These are phyloP conservation scores for Yamadazyma sp. DNA, from an alignment of 1,139 yeast genomes.

Conservation along the genomic window DNA sequence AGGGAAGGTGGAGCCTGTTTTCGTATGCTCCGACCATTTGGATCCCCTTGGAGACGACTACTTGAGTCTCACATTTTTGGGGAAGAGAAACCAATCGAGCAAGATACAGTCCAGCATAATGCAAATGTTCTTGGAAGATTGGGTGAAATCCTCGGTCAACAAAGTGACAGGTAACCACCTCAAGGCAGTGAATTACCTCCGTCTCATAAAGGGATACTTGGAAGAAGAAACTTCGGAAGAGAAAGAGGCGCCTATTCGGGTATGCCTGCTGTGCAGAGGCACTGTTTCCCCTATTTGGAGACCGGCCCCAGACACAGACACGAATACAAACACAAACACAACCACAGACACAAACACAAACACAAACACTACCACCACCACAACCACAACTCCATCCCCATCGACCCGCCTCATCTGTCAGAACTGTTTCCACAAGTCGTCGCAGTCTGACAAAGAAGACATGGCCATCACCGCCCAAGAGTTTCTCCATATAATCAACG, in stretches of 20 bases:
- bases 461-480: conserved; percentile 14
- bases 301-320: conserved; percentile 12
- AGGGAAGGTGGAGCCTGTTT: conserved; percentile 45
- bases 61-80: conserved; percentile 27
- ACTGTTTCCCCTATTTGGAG: conserved; percentile 43
- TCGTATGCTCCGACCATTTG: conserved; percentile 44
- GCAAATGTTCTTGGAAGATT: conserved; percentile 44
- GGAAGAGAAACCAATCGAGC: conserved; percentile 27
- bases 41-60: conserved; percentile 15
- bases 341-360: no score
- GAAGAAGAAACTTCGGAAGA: conserved; percentile 1
- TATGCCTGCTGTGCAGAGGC: conserved; percentile 23
- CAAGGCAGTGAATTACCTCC: conserved; percentile 28
- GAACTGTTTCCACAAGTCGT: conserved; percentile 27
- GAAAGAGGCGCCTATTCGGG: no score
- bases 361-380: not conserved
- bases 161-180: conserved; percentile 33
- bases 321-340: no score
- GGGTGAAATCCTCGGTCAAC: conserved; percentile 21
- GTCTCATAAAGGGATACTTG: conserved; percentile 1
- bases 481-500: conserved; percentile 24
- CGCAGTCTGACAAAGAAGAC: conserved; percentile 8
- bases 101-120: conserved; percentile 39
- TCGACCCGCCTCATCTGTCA: conserved; percentile 28
- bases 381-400: not conserved